phyloP scores from a whole-genome alignment of 1,284 basidiomycete species.

The Volvariella surrecta region DNA sequence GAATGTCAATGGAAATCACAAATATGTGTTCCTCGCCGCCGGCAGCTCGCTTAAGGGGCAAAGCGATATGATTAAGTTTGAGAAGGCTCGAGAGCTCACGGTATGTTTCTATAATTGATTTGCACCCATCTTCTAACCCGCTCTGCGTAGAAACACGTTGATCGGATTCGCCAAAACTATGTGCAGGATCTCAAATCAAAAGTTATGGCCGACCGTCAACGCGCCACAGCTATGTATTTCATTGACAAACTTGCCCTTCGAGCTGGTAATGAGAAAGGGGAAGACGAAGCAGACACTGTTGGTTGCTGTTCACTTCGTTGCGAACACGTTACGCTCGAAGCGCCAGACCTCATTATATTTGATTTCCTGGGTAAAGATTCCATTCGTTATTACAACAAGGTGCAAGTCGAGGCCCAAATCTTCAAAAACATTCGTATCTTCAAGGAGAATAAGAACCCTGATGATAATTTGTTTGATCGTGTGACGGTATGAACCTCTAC shows the following conservation, averaged over 20 bases:
- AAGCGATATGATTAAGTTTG: constrained; percentile 93
- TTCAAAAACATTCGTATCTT: constrained; percentile 90
- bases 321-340: constrained; percentile 88
- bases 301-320: constrained; percentile 94
- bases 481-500: constrained; percentile 51
- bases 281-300: constrained; percentile 96
- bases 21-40: constrained; percentile 94
- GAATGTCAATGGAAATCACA: constrained; percentile 87
- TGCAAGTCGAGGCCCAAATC: constrained; percentile 79
- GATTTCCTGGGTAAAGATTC: constrained; percentile 98
- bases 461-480: constrained; percentile 91
- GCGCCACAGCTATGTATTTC: constrained; percentile 96
- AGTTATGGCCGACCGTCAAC: constrained; percentile 87
- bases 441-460: constrained; percentile 83
- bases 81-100: constrained; percentile 93
- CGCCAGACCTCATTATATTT: constrained; percentile 81
- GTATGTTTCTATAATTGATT: constrained; percentile 30
- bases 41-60: constrained; percentile 94
- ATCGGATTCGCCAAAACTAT: constrained; percentile 84
- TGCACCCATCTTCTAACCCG: constrained; percentile 2
- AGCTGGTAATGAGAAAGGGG: constrained; percentile 97
- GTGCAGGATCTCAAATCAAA: constrained; percentile 78
- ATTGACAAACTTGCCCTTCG: constrained; percentile 93
- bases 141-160: constrained; percentile 74
- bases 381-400: constrained; percentile 90